phyloP scores from a whole-genome alignment of 441 rosid genomes.

The Euphorbia celastroides region DNA sequence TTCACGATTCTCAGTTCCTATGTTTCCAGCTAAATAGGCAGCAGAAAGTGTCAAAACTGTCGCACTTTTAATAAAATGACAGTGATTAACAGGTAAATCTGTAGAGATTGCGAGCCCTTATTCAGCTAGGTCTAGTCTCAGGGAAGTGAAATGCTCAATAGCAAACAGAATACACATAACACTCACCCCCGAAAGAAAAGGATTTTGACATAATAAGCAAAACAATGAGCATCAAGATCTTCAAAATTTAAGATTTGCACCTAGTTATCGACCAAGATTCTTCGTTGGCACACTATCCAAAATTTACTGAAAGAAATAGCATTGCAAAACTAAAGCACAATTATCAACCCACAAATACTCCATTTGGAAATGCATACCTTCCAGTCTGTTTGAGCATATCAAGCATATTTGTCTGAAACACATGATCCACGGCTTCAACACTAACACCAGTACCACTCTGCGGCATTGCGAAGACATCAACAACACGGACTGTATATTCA shows the following conservation, averaged over 20 bases:
- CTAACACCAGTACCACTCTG: slow-evolving; percentile 99
- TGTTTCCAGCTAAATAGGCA: background rate
- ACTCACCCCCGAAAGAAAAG: background rate
- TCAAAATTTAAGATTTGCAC: too few species aligned
- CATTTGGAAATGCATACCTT: slow-evolving; percentile 39
- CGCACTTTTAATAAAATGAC: background rate
- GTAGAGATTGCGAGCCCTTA: too few species aligned
- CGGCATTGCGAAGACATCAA: slow-evolving; percentile 98
- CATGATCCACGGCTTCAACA: slow-evolving; percentile 98
- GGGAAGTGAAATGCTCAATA: background rate
- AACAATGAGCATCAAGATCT: too few species aligned
- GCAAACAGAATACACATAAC: background rate
- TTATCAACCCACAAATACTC: background rate
- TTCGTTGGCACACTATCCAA: background rate
- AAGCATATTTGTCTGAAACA: slow-evolving; percentile 95
- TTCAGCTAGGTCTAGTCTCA: background rate
- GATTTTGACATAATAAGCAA: background rate
- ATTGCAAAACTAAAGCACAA: background rate
- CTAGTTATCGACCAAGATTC: background rate
- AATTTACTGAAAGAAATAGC: too few species aligned
- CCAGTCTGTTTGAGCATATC: slow-evolving; percentile 99
- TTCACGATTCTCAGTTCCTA: background rate
- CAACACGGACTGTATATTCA: slow-evolving; percentile 93
- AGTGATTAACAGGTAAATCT: background rate
- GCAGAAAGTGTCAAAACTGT: background rate